phyloP scores from a whole-genome alignment of 306 rosid species.

The Fragaria vesca region DNA sequence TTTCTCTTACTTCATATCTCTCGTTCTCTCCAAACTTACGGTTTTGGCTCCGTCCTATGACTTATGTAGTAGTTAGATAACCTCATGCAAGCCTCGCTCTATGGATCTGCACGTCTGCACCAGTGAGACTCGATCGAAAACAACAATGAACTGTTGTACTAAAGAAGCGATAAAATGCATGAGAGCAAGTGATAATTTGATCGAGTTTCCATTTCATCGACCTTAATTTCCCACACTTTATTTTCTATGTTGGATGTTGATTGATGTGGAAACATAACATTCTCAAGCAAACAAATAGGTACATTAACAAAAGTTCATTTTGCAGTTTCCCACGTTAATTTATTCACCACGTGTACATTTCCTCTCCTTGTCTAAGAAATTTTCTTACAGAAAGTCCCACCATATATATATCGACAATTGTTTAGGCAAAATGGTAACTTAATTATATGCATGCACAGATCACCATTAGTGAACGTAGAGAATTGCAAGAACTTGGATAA shows the following conservation, averaged over 20 bases:
- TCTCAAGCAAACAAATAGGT: neutral
- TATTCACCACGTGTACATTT: neutral
- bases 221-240: neutral
- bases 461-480: neutral
- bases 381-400: too few species aligned
- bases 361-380: neutral
- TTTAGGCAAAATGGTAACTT: too few species aligned
- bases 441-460: too few species aligned
- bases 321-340: neutral
- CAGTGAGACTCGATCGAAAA: neutral
- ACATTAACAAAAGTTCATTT: neutral
- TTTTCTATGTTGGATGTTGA: neutral
- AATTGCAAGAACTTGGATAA: too few species aligned
- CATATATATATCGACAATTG: too few species aligned
- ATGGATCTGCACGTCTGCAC: neutral
- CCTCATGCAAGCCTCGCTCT: too few species aligned
- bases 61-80: too few species aligned
- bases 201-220: neutral
- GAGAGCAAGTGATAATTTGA: neutral
- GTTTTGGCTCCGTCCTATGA: too few species aligned
- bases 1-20: too few species aligned
- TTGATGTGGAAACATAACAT: constrained; percentile 3
- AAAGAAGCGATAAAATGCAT: neutral
- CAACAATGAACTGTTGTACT: neutral
- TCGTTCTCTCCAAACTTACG: too few species aligned